A percentile compares a stretch with the other conserved stretches of the same genome.
phyloP scores from a whole-genome alignment of 2,329 filamentous ascomycete genomes.

The Xylaria sp. region DNA sequence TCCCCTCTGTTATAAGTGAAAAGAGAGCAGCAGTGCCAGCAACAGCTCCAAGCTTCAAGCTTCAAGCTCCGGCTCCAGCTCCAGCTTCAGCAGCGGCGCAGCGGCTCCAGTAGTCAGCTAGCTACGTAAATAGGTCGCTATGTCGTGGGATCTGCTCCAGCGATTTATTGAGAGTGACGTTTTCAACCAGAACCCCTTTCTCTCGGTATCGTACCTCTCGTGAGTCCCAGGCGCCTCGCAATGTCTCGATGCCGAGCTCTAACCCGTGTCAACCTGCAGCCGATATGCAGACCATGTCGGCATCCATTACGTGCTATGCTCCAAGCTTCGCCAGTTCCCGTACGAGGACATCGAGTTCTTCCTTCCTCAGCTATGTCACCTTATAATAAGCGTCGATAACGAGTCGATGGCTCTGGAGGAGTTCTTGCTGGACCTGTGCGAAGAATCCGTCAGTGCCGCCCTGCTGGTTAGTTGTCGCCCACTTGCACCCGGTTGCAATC shows the following conservation, averaged over 20 bases:
- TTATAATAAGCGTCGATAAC: conserved; percentile 88
- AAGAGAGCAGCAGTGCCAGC: conserved; percentile 25
- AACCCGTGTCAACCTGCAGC: conserved; percentile 56
- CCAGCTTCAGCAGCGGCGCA: background rate
- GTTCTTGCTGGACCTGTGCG: conserved; percentile 85
- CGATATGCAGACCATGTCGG: conserved; percentile 91
- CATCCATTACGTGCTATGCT: conserved; percentile 89
- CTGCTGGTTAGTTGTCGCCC: conserved; percentile 71
- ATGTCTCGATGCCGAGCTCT: conserved; percentile 21
- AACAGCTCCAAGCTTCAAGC: background rate
- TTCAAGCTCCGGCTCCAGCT: no score
- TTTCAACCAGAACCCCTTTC: conserved; percentile 90
- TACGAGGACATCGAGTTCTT: conserved; percentile 96
- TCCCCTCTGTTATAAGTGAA: conserved; percentile 42
- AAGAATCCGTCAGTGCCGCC: conserved; percentile 87
- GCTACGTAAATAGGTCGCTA: conserved; percentile 54
- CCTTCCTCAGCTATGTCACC: conserved; percentile 86
- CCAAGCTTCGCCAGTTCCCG: conserved; percentile 87
- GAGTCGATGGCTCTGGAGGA: conserved; percentile 92
- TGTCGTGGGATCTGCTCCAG: conserved; percentile 89
- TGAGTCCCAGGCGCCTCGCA: conserved; percentile 58
- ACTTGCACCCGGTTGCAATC: conserved; percentile 27
- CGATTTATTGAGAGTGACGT: conserved; percentile 93
- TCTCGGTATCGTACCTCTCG: conserved; percentile 89
- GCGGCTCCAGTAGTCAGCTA: conserved; percentile 7